A percentile compares a stretch with the other conserved stretches of the same genome.
These are phyloP conservation scores for Cryptococcus jaspeensis DNA, from an alignment of 1,284 basidiomycete genomes.

Conservation along the genomic window DNA sequence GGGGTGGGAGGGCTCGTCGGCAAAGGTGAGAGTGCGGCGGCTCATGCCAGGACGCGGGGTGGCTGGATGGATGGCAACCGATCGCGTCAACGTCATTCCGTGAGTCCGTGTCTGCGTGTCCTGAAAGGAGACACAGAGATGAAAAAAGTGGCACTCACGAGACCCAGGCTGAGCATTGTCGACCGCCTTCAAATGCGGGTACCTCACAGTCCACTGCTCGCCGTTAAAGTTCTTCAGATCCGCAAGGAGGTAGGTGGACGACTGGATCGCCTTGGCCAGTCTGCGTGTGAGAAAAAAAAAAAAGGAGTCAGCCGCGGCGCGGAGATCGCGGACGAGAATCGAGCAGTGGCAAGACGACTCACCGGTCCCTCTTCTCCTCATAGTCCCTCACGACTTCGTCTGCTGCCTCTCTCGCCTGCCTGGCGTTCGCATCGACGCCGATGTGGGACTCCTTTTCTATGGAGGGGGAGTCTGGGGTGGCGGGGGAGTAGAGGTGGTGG, in stretches of 20 bases:
- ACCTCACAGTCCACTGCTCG: conserved; percentile 80
- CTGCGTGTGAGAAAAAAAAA: conserved; percentile 51
- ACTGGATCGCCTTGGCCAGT: conserved; percentile 70
- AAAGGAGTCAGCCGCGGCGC: background rate
- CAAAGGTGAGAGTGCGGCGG: conserved; percentile 73
- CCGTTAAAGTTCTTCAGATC: conserved; percentile 80
- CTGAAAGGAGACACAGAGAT: background rate
- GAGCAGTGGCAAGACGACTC: conserved; percentile 13
- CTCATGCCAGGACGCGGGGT: conserved; percentile 37
- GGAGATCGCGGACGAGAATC: background rate
- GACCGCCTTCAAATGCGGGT: conserved; percentile 56
- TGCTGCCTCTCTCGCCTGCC: conserved; percentile 36
- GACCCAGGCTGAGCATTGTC: conserved; percentile 17
- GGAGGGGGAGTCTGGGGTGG: conserved; percentile 34
- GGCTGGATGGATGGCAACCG: conserved; percentile 22
- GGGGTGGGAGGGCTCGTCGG: conserved; percentile 68
- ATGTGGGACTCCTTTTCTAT: conserved; percentile 47
- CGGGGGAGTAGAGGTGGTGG: conserved; percentile 9
- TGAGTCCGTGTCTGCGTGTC: background rate
- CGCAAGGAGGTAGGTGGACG: conserved; percentile 66
- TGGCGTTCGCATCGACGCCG: conserved; percentile 27
- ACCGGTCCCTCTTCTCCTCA: conserved; percentile 49
- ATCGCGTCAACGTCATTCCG: conserved; percentile 8
- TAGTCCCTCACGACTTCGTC: conserved; percentile 47
- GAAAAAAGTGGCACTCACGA: conserved; percentile 11